Evolutionary conservation across 2,329 filamentous ascomycete species (phyloP), one percentile per base, ranked within the genome.

Genomic region (Pyricularia grisea): DNA sequence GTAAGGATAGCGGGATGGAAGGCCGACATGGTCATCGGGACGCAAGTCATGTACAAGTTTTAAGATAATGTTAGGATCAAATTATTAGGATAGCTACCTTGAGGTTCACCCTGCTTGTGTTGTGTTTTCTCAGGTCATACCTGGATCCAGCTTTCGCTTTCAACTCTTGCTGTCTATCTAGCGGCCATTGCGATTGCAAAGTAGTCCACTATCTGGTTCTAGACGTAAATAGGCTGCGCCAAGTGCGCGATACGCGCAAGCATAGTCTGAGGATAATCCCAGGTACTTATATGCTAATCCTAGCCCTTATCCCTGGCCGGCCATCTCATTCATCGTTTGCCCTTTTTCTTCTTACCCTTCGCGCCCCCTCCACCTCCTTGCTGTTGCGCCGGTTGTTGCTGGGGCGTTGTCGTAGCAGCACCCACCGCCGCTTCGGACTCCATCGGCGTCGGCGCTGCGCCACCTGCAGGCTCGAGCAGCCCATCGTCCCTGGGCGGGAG

Each of bases 281-380:
- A 7, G 5, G 20, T 55, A 11, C 17, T 55, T 20, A 4, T 20
- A 55, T 55, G 42, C 20, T 7, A 50, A 50, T 20, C 36, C 36
- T 3, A 50, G 36, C 17, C 36, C 14, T 14, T n/a, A 20, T 55
- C 20, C 42, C 42, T n/a, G 5, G 42, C 42, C 17, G 7, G 20
- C 42, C 42, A 55, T 2, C 20, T 6, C 20, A n/a, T 55, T 55
- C 33, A 91, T 83, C 88, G 87, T 83, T 89, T 90, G 65, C 88
- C 88, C 80, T 90, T 90, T 80, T 89, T 90, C 81, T 91, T 90
- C 81, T 90, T 91, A 78, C 88, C 89, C 76, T 82, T 82, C 63
- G 81, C 78, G 50, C 82, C 80, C 14, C 81, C 81, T 63, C 80
- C 78, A 68, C 77, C 79, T 68, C 77, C 78, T 71, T 69, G 68